phyloP scores from a whole-genome alignment of 768 basidiomycete genomes.

The Lentinula sp. region DNA sequence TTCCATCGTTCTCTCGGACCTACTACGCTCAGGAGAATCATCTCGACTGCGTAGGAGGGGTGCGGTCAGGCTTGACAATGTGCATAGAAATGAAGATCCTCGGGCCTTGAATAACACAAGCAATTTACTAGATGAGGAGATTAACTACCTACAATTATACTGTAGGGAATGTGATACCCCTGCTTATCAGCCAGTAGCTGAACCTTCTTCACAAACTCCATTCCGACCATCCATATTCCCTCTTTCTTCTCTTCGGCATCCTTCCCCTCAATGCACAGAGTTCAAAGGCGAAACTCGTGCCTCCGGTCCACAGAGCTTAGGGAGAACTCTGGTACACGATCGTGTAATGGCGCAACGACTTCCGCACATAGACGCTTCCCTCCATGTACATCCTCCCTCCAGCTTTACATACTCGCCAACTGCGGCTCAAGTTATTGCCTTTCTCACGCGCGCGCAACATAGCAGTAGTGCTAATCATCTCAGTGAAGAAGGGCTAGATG shows the following conservation, averaged over 20 bases:
- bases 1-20: slow-evolving; percentile 66
- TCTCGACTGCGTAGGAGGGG: slow-evolving; percentile 70
- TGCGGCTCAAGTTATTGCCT: not conserved
- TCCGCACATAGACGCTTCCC: slow-evolving; percentile 1
- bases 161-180: slow-evolving; percentile 2
- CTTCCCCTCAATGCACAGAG: not conserved
- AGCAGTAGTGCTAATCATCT: too few relatives aligned
- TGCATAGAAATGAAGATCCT: not conserved
- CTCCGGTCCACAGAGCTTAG: not conserved
- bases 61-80: slow-evolving; percentile 57
- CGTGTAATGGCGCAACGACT: not conserved
- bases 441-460: not conserved
- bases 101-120: not conserved
- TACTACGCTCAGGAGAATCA: slow-evolving; percentile 69
- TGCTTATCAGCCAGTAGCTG: not conserved
- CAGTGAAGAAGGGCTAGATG: not conserved
- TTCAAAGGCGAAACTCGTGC: not conserved
- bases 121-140: not conserved
- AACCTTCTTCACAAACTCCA: not conserved
- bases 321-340: not conserved
- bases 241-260: not conserved
- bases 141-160: not conserved
- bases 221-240: not conserved
- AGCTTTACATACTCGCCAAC: not conserved
- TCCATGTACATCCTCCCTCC: slow-evolving; percentile 1